phyloP scores from a whole-genome alignment of 1,284 basidiomycete species.

The Pseudozyma thailandica region DNA sequence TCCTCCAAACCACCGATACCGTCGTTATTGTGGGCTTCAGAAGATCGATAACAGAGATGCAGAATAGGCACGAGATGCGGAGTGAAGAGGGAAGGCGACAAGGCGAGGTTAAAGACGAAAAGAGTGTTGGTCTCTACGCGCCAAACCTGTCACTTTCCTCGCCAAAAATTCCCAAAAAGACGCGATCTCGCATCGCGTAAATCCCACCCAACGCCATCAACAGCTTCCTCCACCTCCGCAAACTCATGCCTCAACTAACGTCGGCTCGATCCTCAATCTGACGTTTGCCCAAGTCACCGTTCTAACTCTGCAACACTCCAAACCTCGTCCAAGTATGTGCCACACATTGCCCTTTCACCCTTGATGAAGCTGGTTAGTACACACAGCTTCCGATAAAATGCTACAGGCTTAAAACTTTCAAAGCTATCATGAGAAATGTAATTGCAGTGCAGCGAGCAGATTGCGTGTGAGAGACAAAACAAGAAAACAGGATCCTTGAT shows the following conservation, averaged over 20 bases:
- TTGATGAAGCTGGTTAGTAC: too few species aligned
- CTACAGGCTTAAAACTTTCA: too few species aligned
- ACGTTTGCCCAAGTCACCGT: too few species aligned
- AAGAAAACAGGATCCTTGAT: not conserved
- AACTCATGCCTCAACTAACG: too few species aligned
- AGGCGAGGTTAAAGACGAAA: not conserved
- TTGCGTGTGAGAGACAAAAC: constrained; percentile 2
- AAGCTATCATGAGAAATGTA: constrained; percentile 6
- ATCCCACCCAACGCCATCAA: not conserved
- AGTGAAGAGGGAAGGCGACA: not conserved
- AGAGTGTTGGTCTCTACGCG: constrained; percentile 11
- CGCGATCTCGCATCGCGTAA: constrained; percentile 7
- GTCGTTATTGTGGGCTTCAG: not conserved
- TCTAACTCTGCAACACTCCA: too few species aligned
- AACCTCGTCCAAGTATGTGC: too few species aligned
- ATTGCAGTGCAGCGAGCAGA: constrained; percentile 16
- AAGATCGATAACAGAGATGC: constrained; percentile 2
- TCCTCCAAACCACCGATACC: not conserved
- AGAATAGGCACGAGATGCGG: not conserved
- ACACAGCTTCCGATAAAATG: too few species aligned
- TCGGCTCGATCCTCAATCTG: too few species aligned
- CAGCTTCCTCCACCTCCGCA: not conserved
- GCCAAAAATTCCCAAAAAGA: not conserved
- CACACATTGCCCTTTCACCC: too few species aligned
- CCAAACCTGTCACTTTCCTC: constrained; percentile 9